phyloP scores from a whole-genome alignment of 345 rosid genomes.

The Euclidium syriacum region DNA sequence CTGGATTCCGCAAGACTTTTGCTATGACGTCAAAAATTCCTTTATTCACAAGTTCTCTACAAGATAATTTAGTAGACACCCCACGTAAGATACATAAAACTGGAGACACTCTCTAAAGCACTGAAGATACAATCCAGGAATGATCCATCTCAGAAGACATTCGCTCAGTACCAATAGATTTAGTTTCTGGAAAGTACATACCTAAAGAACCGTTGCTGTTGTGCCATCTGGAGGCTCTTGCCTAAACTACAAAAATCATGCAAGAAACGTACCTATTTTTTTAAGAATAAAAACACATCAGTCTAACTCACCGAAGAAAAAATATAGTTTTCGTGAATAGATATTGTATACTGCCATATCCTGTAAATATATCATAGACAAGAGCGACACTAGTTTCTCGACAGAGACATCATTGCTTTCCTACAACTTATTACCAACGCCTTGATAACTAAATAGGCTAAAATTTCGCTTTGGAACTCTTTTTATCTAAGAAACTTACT shows the following conservation, averaged over 20 bases:
- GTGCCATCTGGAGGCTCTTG: slow-evolving; percentile 69
- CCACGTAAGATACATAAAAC: slow-evolving; percentile 1
- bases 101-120: slow-evolving; percentile 1
- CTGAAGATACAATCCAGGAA: not conserved
- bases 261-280: slow-evolving; percentile 68
- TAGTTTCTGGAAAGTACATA: slow-evolving; percentile 27
- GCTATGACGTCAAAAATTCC: slow-evolving; percentile 78
- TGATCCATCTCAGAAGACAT: not conserved
- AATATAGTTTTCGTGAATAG: slow-evolving; percentile 6
- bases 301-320: slow-evolving; percentile 10
- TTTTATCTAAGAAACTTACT: not conserved
- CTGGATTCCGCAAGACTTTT: slow-evolving; percentile 64
- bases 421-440: slow-evolving; percentile 1
- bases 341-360: not conserved
- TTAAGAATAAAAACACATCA: slow-evolving; percentile 10
- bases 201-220: slow-evolving; percentile 73
- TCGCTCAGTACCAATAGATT: not conserved
- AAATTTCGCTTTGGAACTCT: not conserved
- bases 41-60: slow-evolving; percentile 69
- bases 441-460: not conserved
- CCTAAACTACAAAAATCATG: slow-evolving; percentile 81
- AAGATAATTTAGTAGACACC: not conserved
- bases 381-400: not conserved
- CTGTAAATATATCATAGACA: slow-evolving; percentile 5
- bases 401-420: not conserved